phyloP scores from a whole-genome alignment of 2,329 filamentous ascomycete genomes.

The Penicillium expansum region DNA sequence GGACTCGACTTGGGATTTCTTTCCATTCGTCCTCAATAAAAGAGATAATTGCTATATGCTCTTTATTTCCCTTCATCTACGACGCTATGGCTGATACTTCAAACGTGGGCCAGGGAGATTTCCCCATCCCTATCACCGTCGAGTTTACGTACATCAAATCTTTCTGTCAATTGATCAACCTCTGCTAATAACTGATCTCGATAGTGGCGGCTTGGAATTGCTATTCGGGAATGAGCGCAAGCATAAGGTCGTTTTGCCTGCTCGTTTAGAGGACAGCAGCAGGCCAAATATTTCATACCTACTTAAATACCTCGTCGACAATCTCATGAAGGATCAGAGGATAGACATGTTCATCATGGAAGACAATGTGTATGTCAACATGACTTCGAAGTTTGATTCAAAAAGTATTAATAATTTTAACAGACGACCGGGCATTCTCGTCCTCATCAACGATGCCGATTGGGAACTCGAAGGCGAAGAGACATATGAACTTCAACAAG shows the following conservation, averaged over 20 bases:
- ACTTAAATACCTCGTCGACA: slow-evolving; percentile 72
- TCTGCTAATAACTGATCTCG: slow-evolving; percentile 9
- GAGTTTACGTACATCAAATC: slow-evolving; percentile 64
- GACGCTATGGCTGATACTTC: slow-evolving; percentile 8
- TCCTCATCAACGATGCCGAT: slow-evolving; percentile 95
- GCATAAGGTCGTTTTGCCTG: slow-evolving; percentile 68
- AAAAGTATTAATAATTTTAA: slow-evolving; percentile 17
- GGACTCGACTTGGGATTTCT: neutral
- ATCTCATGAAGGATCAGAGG: slow-evolving; percentile 79
- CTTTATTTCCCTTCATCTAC: neutral
- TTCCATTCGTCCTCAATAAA: neutral
- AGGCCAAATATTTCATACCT: slow-evolving; percentile 71
- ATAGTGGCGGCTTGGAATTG: slow-evolving; percentile 86
- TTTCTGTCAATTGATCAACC: neutral
- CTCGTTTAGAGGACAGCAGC: slow-evolving; percentile 57
- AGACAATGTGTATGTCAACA: slow-evolving; percentile 71
- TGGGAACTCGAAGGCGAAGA: slow-evolving; percentile 98
- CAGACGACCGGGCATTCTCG: slow-evolving; percentile 91
- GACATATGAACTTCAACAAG: slow-evolving; percentile 74
- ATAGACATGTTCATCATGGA: slow-evolving; percentile 89
- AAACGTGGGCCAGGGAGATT: slow-evolving; percentile 13
- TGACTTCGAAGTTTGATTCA: neutral
- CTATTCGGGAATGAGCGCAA: slow-evolving; percentile 82
- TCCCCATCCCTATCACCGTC: slow-evolving; percentile 59
- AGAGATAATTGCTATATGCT: neutral